A percentile compares a stretch with the other conserved stretches of the same genome.
phyloP scores from a whole-genome alignment of 1,139 yeast genomes.

The Saccharomyces pastorianus region DNA sequence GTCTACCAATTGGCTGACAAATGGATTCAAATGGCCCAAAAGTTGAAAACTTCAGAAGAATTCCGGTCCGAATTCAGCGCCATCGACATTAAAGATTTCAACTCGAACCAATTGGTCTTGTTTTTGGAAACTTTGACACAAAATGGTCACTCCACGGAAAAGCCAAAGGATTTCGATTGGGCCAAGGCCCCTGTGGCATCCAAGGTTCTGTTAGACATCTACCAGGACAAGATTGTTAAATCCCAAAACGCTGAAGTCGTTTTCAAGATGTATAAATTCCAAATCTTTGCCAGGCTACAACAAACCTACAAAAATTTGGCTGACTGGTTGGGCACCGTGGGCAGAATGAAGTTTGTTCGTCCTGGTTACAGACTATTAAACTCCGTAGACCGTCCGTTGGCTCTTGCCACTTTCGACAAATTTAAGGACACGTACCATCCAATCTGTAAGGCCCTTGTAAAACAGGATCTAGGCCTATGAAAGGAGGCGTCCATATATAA shows the following conservation, averaged over 20 bases:
- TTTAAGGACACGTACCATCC: constrained; percentile 67
- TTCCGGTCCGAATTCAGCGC: constrained; percentile 27
- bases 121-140: constrained; percentile 62
- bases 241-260: constrained; percentile 74
- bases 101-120: constrained; percentile 70
- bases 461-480: constrained; percentile 50
- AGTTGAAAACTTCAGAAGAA: constrained; percentile 18
- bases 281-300: constrained; percentile 43
- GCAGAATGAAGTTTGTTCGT: constrained; percentile 90
- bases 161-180: constrained; percentile 25
- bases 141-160: constrained; percentile 10
- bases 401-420: constrained; percentile 54
- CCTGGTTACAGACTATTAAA: constrained; percentile 69
- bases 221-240: constrained; percentile 25
- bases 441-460: constrained; percentile 70
- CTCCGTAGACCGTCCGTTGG: constrained; percentile 56
- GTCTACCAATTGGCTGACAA: constrained; percentile 57
- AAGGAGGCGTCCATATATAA: neutral
- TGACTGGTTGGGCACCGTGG: constrained; percentile 83
- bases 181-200: constrained; percentile 25
- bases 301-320: constrained; percentile 49
- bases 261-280: constrained; percentile 66
- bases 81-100: constrained; percentile 48
- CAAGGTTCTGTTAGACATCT: constrained; percentile 25
- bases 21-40: constrained; percentile 44